phyloP scores from a whole-genome alignment of 2,329 filamentous ascomycete genomes.

The Bimuria novae-zelandiae region DNA sequence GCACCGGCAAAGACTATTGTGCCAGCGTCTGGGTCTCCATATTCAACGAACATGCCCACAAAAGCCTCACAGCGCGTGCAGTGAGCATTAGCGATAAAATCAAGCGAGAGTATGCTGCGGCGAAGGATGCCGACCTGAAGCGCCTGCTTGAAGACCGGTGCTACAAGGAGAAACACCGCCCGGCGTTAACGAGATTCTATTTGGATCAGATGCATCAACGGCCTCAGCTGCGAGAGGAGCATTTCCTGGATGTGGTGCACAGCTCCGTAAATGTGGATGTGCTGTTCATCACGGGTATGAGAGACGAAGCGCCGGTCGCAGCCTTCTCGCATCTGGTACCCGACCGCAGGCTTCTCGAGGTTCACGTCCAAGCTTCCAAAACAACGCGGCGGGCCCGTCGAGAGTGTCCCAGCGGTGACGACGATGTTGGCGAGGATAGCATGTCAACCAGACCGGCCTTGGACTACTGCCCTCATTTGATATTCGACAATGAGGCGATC shows the following conservation, averaged over 20 bases:
- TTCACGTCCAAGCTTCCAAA: conserved; percentile 53
- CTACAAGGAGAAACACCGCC: conserved; percentile 66
- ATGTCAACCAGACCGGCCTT: conserved; percentile 24
- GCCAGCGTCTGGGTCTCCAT: conserved; percentile 57
- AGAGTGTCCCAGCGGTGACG: conserved; percentile 25
- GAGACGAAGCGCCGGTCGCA: conserved; percentile 63
- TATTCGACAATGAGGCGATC: conserved; percentile 57
- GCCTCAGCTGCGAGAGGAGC: conserved; percentile 56
- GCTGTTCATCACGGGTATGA: conserved; percentile 66
- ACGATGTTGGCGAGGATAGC: conserved; percentile 19
- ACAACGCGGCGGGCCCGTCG: conserved; percentile 46
- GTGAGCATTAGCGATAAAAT: conserved; percentile 59
- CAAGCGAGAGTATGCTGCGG: conserved; percentile 62
- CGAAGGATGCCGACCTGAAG: conserved; percentile 53
- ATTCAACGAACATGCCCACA: conserved; percentile 36
- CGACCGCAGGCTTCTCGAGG: conserved; percentile 58
- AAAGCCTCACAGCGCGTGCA: conserved; percentile 45
- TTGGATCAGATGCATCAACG: conserved; percentile 49
- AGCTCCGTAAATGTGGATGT: conserved; percentile 52
- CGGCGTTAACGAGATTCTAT: conserved; percentile 59
- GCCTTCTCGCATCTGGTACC: conserved; percentile 60
- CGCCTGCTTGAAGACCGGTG: conserved; percentile 58
- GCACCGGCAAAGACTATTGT: conserved; percentile 66
- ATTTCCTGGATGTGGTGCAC: conserved; percentile 56
- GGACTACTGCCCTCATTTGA: conserved; percentile 49